A percentile compares a stretch with the other conserved stretches of the same genome.
phyloP scores from a whole-genome alignment of 768 basidiomycete species.

The Suillus lakei region DNA sequence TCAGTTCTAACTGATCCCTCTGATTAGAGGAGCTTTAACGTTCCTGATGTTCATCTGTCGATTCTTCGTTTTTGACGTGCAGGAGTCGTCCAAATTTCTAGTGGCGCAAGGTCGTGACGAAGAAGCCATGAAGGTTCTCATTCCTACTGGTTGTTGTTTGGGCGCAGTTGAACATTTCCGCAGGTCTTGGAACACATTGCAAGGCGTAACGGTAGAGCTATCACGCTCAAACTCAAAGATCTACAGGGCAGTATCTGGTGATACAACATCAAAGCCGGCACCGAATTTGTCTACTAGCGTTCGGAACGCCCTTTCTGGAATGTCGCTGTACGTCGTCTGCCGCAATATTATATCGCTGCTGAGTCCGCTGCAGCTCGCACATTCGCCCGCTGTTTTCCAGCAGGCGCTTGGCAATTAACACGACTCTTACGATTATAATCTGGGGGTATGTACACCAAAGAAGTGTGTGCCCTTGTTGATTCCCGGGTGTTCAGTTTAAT shows the following conservation, averaged over 20 bases:
- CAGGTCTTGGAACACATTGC: constrained; percentile 56
- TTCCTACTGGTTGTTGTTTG: background rate
- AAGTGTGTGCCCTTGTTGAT: constrained; percentile 1
- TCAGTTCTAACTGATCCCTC: constrained; percentile 6
- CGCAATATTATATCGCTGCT: background rate
- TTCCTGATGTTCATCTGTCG: constrained; percentile 58
- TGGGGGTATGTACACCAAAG: constrained; percentile 46
- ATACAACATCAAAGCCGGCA: constrained; percentile 14
- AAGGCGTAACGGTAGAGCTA: constrained; percentile 47
- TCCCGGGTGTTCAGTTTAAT: constrained; percentile 40
- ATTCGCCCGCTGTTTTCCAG: constrained; percentile 53
- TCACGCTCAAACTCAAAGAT: constrained; percentile 50
- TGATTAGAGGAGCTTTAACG: constrained; percentile 49
- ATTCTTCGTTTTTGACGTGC: constrained; percentile 59
- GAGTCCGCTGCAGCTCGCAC: constrained; percentile 43
- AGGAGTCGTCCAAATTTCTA: constrained; percentile 64
- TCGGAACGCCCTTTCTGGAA: constrained; percentile 39
- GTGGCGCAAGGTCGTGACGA: constrained; percentile 58
- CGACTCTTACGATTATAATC: constrained; percentile 50
- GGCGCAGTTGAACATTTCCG: background rate
- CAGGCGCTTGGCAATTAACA: constrained; percentile 48
- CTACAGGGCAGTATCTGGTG: constrained; percentile 37
- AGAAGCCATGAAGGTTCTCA: constrained; percentile 51
- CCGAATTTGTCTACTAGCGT: constrained; percentile 28
- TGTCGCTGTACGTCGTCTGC: constrained; percentile 42